These are phyloP conservation scores for Neopestalotiopsis sp. DNA, from an alignment of 2,329 filamentous ascomycete species.

Conservation along the genomic window DNA sequence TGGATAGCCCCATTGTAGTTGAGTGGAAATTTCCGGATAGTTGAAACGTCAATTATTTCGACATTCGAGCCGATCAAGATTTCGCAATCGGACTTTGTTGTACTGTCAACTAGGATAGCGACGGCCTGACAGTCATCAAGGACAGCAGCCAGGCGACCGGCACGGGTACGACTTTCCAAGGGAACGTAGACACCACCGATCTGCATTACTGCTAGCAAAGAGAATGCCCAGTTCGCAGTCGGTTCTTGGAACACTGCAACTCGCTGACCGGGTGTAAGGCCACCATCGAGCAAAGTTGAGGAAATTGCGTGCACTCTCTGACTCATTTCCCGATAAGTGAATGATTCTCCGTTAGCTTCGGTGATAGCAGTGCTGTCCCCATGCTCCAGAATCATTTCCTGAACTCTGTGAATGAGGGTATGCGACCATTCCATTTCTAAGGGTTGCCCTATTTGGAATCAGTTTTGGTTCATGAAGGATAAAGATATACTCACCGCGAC, in stretches of 20 bases:
- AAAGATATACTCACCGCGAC: too few relatives aligned
- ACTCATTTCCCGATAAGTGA: conserved; percentile 42
- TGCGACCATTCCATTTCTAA: conserved; percentile 20
- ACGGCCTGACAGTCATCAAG: conserved; percentile 4
- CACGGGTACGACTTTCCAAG: conserved; percentile 40
- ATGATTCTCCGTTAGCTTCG: conserved; percentile 24
- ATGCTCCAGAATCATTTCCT: conserved; percentile 25
- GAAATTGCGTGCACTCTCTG: conserved; percentile 40
- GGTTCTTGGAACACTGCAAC: conserved; percentile 48
- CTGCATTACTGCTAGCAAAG: conserved; percentile 45
- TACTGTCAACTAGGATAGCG: conserved; percentile 14
- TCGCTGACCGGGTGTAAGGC: conserved; percentile 22
- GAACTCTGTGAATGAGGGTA: conserved; percentile 37
- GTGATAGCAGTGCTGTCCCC: conserved; percentile 22
- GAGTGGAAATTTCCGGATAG: neutral
- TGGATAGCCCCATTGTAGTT: neutral
- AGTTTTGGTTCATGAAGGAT: too few relatives aligned
- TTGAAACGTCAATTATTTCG: conserved; percentile 5
- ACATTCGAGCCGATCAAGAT: neutral
- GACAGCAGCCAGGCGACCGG: conserved; percentile 16
- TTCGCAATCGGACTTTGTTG: conserved; percentile 1
- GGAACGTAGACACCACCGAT: conserved; percentile 45
- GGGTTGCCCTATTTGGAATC: too few relatives aligned
- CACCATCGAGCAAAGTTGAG: neutral
- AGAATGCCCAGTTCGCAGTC: conserved; percentile 37